These are phyloP conservation scores for Mortierella sp. DNA, from an alignment of 371 early-diverging fungal species.

Conservation along the genomic window DNA sequence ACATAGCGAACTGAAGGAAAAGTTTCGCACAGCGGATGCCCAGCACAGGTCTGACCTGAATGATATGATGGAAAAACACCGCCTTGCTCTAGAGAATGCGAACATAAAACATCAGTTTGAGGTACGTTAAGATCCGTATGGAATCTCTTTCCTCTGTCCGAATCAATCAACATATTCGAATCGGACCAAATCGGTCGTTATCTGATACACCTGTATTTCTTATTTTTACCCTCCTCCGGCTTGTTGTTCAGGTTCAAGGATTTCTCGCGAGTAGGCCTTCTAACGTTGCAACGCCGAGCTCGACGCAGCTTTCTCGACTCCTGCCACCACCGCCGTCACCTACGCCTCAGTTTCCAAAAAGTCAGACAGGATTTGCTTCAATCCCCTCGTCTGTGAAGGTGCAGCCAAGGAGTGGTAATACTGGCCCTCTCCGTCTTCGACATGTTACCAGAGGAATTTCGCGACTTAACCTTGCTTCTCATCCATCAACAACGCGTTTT, in stretches of 20 bases:
- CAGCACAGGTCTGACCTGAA: slow-evolving; percentile 11
- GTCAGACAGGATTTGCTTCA: slow-evolving; percentile 11
- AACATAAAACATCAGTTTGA: slow-evolving; percentile 38
- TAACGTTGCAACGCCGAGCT: neutral
- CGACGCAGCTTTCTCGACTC: slow-evolving; percentile 5
- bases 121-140: neutral
- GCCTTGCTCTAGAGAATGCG: slow-evolving; percentile 17
- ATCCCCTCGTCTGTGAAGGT: slow-evolving; percentile 14
- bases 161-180: neutral
- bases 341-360: slow-evolving; percentile 11
- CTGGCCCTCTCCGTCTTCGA: neutral
- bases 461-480: neutral
- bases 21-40: slow-evolving; percentile 1
- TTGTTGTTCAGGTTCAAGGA: slow-evolving; percentile 3
- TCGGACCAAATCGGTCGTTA: neutral
- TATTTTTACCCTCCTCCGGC: too few relatives aligned
- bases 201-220: too few relatives aligned
- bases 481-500: neutral
- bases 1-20: slow-evolving; percentile 1
- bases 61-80: slow-evolving; percentile 20
- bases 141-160: neutral
- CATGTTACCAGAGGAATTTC: neutral
- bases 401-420: slow-evolving; percentile 11
- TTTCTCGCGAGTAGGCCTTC: slow-evolving; percentile 13
- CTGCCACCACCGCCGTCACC: slow-evolving; percentile 1